Base-by-base conservation (phyloP, 148 eudicot genomes). In the Talinum fruticosum region DNA sequence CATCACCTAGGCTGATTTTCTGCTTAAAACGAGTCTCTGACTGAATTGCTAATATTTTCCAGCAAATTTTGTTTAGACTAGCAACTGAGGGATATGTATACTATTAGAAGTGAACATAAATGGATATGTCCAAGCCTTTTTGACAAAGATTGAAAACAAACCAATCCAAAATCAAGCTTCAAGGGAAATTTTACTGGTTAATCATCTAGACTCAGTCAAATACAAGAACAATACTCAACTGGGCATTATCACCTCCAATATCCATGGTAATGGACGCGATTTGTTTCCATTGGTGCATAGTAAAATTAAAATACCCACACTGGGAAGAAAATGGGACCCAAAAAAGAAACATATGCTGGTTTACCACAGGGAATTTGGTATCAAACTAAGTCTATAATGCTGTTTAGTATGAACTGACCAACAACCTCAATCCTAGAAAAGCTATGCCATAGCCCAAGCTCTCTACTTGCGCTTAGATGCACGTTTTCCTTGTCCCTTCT, bases 401-500 rank as follows among this genome's bases (percentile, higher is more conserved):
- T 57, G 28, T 7, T 10, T 8, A 57, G n/a, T 57, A 57, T 28
- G n/a, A 28, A 57, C 28, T 24, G 32, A 28, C 1, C 36, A 61
- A 47, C 51, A 16, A 1, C 21, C 53, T 71, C 72, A 24, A 38
- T 24, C 71, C 68, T 26, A 13, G 21, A 36, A 24, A 30, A 33
- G 1, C 14, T n/a, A 69, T 30, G 65, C 41, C 72, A 53, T 30
- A 33, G 44, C 16, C 28, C 30, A 75, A 36, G 14, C 32, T 5
- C 29, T 82, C 88, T 90, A 89, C 88, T 84, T 87, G 76, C 95
- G 92, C 77, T 94, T 94, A 12, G 90, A 73, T 72, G 96, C 96
- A 82, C 89, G 87, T 78, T 82, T 92, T 78, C 97, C 97, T 75
- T 94, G 97, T 45, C 97, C 98, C 88, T 94, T 92, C 94, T 92